Evolutionary conservation across 495 filamentous ascomycete genomes (phyloP).

Genomic region (Hyaloscypha variabilis): DNA sequence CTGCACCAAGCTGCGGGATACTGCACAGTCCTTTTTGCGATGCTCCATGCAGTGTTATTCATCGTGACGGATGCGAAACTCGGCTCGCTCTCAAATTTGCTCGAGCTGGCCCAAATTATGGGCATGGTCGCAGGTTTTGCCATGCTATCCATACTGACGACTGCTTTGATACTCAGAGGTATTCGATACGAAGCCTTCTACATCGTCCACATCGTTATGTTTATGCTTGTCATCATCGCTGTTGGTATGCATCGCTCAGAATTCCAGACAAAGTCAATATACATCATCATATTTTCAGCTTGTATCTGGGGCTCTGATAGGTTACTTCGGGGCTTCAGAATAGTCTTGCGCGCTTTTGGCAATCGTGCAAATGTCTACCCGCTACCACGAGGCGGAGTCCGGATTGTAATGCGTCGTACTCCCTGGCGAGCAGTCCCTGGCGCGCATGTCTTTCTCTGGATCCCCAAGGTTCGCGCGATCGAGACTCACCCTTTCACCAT

Average conservation of each 20-base stretch:
- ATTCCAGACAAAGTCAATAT: slow-evolving; percentile 38
- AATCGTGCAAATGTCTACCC: slow-evolving; percentile 55
- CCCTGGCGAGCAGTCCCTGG: slow-evolving; percentile 47
- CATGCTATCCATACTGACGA: slow-evolving; percentile 41
- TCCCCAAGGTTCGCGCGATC: slow-evolving; percentile 52
- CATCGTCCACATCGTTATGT: slow-evolving; percentile 51
- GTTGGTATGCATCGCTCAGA: slow-evolving; percentile 56
- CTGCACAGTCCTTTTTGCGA: background rate
- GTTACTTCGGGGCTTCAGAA: slow-evolving; percentile 46
- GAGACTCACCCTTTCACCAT: slow-evolving; percentile 65
- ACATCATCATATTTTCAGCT: slow-evolving; percentile 44
- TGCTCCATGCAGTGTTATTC: slow-evolving; percentile 34
- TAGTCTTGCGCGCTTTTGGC: slow-evolving; percentile 50
- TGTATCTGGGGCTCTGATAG: slow-evolving; percentile 54
- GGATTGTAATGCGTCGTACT: slow-evolving; percentile 51
- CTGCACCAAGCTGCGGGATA: background rate
- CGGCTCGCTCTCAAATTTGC: slow-evolving; percentile 30
- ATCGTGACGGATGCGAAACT: slow-evolving; percentile 30
- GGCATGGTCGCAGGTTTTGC: slow-evolving; percentile 50
- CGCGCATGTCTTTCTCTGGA: slow-evolving; percentile 61
- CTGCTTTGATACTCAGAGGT: slow-evolving; percentile 30
- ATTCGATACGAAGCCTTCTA: slow-evolving; percentile 61
- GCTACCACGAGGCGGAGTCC: slow-evolving; percentile 56
- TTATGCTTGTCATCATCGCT: slow-evolving; percentile 50
- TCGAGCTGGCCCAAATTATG: background rate